Conservation (phyloP, 2,329 filamentous ascomycete genomes). For the Chaetomium sp. region DNA sequence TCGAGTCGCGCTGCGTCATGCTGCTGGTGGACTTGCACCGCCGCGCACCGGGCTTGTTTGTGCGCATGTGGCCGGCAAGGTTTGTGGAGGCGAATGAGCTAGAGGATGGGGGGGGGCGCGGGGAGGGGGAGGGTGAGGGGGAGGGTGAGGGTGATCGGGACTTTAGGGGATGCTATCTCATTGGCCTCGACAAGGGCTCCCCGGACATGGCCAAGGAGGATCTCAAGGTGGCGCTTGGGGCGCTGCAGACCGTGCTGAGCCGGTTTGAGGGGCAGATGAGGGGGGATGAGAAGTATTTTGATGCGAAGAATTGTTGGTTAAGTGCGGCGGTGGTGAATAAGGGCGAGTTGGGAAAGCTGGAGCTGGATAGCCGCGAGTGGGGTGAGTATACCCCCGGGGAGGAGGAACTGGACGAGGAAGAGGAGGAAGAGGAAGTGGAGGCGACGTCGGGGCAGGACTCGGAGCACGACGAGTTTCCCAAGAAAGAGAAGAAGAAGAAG, state of each 20-base stretch:
- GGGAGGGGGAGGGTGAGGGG: conserved; percentile 17
- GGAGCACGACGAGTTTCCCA: conserved; percentile 3
- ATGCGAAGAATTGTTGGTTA: conserved; percentile 53
- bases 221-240: conserved; percentile 45
- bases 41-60: conserved; percentile 52
- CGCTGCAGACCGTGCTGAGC: conserved; percentile 48
- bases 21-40: conserved; percentile 62
- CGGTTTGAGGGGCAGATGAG: conserved; percentile 54
- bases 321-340: conserved; percentile 45
- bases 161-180: conserved; percentile 63
- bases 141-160: conserved; percentile 43
- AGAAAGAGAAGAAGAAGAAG: conserved; percentile 29
- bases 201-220: conserved; percentile 44
- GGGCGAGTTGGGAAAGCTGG: conserved; percentile 46
- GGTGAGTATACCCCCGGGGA: conserved; percentile 48
- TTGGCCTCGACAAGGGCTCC: conserved; percentile 53
- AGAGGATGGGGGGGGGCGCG: conserved; percentile 32
- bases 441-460: conserved; percentile 24
- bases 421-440: conserved; percentile 40
- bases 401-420: conserved; percentile 45
- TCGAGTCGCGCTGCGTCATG: conserved; percentile 61
- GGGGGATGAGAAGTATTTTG: conserved; percentile 51
- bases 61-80: conserved; percentile 64
- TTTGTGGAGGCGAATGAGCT: conserved; percentile 49
- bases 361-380: conserved; percentile 53